Conservation (phyloP, 2,329 filamentous ascomycete genomes). For the Fonsecaea pugnacius region DNA sequence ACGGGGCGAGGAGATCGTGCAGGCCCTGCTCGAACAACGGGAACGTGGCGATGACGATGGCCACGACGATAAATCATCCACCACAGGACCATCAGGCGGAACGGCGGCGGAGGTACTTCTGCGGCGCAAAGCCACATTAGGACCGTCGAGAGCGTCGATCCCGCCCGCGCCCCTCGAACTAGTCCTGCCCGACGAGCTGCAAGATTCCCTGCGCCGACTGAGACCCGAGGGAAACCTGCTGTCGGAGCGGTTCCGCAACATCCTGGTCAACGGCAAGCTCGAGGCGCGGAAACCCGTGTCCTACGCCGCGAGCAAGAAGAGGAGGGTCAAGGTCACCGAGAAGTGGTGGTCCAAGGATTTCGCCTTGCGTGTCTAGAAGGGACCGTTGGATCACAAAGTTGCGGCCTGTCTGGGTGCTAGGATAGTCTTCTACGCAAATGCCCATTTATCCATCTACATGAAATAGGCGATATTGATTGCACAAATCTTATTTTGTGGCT, state of each 20-base stretch:
- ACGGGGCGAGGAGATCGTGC: constrained; percentile 67
- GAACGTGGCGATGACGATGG: constrained; percentile 57
- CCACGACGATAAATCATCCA: no score
- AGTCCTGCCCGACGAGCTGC: constrained; percentile 78
- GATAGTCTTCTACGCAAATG: no score
- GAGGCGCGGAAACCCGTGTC: constrained; percentile 78
- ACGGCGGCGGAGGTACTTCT: constrained; percentile 25
- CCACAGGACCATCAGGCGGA: not conserved
- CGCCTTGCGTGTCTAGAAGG: constrained; percentile 23
- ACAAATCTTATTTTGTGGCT: no score
- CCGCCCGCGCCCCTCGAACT: constrained; percentile 81
- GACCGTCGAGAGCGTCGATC: constrained; percentile 44
- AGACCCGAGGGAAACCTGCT: constrained; percentile 96
- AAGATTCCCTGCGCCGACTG: constrained; percentile 78
- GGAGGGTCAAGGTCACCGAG: constrained; percentile 80
- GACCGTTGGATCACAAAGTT: not conserved
- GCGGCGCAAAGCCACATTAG: constrained; percentile 29
- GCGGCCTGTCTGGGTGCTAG: no score
- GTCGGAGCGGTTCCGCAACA: constrained; percentile 85
- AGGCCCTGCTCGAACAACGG: constrained; percentile 47
- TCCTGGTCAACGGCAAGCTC: constrained; percentile 86
- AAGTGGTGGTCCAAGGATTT: constrained; percentile 99
- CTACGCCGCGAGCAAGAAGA: constrained; percentile 75
- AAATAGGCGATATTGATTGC: no score
- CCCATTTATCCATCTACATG: no score